Evolutionary conservation across 306 rosid species (phyloP), one percentile per base, ranked within the genome.

Genomic region (Cicer judaicum): DNA sequence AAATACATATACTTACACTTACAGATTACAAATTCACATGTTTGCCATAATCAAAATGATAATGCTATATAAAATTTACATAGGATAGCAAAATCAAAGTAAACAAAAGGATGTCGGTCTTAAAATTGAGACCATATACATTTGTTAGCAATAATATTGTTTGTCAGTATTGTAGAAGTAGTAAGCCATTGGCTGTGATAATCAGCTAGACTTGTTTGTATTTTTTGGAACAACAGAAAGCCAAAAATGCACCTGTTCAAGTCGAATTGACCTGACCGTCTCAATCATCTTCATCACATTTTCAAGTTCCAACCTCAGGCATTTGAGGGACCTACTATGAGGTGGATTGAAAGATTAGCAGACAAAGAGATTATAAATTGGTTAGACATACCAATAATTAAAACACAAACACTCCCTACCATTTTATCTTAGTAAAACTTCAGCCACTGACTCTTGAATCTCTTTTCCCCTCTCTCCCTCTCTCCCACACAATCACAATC

Each of bases 351-450:
- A 53, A 68, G 79, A 85, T 80, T 84, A 89, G 93, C 87, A 86
- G 97, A 89, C 97, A 90, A 78, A 74, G 78, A 85, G 80, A 82
- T 81, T 82, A 88, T 84, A 88, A 46, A 67, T 67, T 46, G 72
- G 85, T 85, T 65, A 82, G 79, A 78, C 79, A 80, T 59, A 82
- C 84, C 86, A 84, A 75, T 62, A 74, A 70, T 69, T 50, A 74
- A 40, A 71, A 70, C 85, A 78, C 80, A 34, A 84, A 83, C 81
- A 63, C 54, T 36, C 85, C 82, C 82, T 84, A 83, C 80, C 92
- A 83, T 55, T 77, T 78, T 83, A 55, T 77, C 87, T 69, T 70
- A 64, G 74, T 50, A 43, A 84, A 84, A 72, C 82, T 77, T 79
- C 79, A 79, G 15, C 86, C 91, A 86, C 88, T 79, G 79, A 72